Percentiles rank a stretch among this genome's conserved stretches.
Evolutionary conservation across 2,329 filamentous ascomycete species (phyloP).

Genomic region (Sclerotiophoma versabilis): DNA sequence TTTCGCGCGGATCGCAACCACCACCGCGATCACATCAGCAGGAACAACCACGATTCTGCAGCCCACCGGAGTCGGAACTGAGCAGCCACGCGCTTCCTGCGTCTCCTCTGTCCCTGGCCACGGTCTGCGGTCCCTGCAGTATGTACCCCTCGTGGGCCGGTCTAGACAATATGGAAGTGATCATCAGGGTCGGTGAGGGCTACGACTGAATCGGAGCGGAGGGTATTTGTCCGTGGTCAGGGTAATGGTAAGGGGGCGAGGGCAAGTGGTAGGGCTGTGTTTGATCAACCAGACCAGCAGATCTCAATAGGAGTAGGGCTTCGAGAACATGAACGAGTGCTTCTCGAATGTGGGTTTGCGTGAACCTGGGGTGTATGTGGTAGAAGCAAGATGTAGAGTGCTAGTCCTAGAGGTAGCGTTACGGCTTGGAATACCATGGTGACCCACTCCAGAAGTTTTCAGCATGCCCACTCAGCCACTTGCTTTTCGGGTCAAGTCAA

Average conservation of each 20-base stretch:
- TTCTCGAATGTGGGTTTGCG: neutral
- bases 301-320: too few species aligned
- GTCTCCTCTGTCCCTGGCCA: neutral
- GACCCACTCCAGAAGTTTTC: too few species aligned
- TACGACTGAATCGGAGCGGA: neutral
- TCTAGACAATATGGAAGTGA: slow-evolving; percentile 8
- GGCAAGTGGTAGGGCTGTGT: slow-evolving; percentile 7
- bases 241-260: neutral
- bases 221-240: neutral
- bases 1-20: too few species aligned
- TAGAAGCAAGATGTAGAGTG: neutral
- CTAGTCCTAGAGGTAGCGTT: too few species aligned
- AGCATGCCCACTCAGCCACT: too few species aligned
- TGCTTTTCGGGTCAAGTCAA: too few species aligned
- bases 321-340: neutral
- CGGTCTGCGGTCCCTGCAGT: neutral
- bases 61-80: neutral
- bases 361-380: neutral
- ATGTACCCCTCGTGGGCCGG: neutral
- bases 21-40: neutral
- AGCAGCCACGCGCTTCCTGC: neutral
- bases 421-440: too few species aligned
- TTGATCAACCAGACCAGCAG: neutral
- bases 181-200: slow-evolving; percentile 6
- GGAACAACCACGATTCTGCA: slow-evolving; percentile 5